These are phyloP conservation scores for Fusarium succisae DNA, from an alignment of 2,329 filamentous ascomycete species.

Conservation along the genomic window DNA sequence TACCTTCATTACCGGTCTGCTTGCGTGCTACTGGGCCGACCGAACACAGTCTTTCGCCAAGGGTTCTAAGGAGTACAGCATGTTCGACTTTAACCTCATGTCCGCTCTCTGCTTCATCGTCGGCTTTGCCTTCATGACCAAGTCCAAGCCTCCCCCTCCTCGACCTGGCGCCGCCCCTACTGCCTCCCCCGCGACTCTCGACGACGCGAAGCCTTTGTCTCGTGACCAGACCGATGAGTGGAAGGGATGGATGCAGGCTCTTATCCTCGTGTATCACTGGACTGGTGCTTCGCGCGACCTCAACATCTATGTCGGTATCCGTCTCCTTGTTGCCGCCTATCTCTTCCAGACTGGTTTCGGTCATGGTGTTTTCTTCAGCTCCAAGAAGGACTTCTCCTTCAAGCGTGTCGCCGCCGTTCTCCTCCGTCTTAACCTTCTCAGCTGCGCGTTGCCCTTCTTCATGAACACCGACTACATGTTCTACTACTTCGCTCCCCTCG, in stretches of 20 bases:
- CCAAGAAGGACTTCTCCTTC: slow-evolving; percentile 65
- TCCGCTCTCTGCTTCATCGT: slow-evolving; percentile 19
- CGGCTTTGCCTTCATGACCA: slow-evolving; percentile 34
- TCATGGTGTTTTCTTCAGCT: slow-evolving; percentile 67
- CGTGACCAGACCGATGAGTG: slow-evolving; percentile 70
- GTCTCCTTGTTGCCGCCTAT: slow-evolving; percentile 66
- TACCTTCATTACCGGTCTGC: slow-evolving; percentile 36
- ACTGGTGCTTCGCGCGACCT: slow-evolving; percentile 54
- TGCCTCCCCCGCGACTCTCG: slow-evolving; percentile 15
- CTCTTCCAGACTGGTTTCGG: slow-evolving; percentile 71
- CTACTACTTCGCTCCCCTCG: slow-evolving; percentile 68
- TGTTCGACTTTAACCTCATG: slow-evolving; percentile 37
- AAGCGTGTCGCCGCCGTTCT: slow-evolving; percentile 61
- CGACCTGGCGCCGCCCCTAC: slow-evolving; percentile 4
- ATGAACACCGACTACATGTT: slow-evolving; percentile 61
- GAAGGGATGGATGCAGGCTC: slow-evolving; percentile 71
- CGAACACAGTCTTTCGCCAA: slow-evolving; percentile 45
- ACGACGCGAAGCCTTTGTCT: slow-evolving; percentile 40
- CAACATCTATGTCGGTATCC: slow-evolving; percentile 63
- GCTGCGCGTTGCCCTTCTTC: slow-evolving; percentile 61
- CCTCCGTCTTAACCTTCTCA: slow-evolving; percentile 66
- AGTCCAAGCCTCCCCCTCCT: slow-evolving; percentile 16
- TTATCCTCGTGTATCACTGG: slow-evolving; percentile 65
- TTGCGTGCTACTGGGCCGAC: slow-evolving; percentile 44
- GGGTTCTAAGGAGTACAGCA: slow-evolving; percentile 37